Conservation (phyloP, 164 flowering plant species). For the Hamamelis virginiana region DNA sequence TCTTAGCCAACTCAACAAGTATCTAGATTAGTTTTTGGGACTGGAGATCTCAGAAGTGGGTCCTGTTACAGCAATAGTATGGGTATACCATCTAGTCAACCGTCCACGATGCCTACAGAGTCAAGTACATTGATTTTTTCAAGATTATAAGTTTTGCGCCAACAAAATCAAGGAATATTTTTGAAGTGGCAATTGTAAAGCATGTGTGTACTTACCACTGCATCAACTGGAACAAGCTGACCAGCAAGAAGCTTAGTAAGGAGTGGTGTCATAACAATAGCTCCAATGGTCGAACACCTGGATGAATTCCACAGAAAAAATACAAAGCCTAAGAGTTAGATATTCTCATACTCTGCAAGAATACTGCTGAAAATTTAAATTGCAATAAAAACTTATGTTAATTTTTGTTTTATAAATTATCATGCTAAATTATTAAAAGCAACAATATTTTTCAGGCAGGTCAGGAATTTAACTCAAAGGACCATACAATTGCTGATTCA, state of each 20-base stretch:
- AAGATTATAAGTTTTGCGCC: background rate
- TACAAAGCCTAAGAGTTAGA: background rate
- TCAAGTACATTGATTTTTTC: too few species aligned
- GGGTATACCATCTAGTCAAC: background rate
- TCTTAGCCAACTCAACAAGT: constrained; percentile 1
- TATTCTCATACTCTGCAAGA: background rate
- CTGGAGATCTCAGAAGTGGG: too few species aligned
- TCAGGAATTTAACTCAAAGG: too few species aligned
- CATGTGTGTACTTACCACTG: constrained; percentile 58
- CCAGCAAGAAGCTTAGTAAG: constrained; percentile 96
- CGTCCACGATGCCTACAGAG: too few species aligned
- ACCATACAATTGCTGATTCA: too few species aligned
- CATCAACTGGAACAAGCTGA: constrained; percentile 99
- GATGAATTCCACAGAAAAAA: constrained; percentile 14
- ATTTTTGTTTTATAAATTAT: too few species aligned
- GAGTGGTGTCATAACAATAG: constrained; percentile 94
- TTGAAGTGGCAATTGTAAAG: constrained; percentile 1
- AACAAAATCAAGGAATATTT: background rate
- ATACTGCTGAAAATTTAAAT: background rate
- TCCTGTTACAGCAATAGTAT: background rate
- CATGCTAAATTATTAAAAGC: too few species aligned
- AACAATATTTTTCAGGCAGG: too few species aligned
- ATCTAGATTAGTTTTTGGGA: background rate
- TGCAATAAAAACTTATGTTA: too few species aligned
- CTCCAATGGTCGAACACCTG: constrained; percentile 96